Base-by-base conservation (phyloP, 106 monocot species). In the Amphibolis antarctica region DNA sequence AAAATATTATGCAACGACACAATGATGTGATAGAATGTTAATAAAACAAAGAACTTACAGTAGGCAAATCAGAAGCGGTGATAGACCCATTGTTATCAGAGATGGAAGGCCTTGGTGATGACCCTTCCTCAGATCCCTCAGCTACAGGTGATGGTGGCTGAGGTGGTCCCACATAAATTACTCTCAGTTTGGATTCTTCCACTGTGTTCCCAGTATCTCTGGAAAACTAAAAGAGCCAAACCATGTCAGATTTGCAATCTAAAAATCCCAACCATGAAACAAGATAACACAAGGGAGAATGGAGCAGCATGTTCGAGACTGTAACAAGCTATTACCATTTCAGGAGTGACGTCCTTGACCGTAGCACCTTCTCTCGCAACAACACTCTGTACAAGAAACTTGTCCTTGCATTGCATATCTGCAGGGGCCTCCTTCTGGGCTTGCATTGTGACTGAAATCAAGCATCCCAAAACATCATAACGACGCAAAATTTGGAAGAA, bases 381-480 rank as follows among this genome's bases (percentile, higher is more conserved):
- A 14, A 59, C 66, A 18, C 66, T 60, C 28, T 74, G 66, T 22
- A 74, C 59, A 49, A 74, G 74, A 43, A 74, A 74, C 74, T 74
- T 74, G 50, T 74, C 74, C 51, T 66, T 74, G 31, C 74, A 74
- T 42, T 66, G 64, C 72, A 73, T 28, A 28, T 73, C 72, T 26
- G 20, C 46, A 1, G 72, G 64, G n/a, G 55, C 22, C 43, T 73
- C 65, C 14, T 26, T 64, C 65, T 54, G 65, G 6, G 65, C 45
- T 65, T 73, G 72, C 72, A 73, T 73, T 57, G 65, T 73, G 28
- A 73, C 72, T 73, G 46, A 28, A 27, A 29, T 6, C 27, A 29
- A 52, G 28, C 17, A 13, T 21, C n/a, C 28, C 15, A 5, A 63
- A 25, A 44, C 15, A 36, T 28, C 3, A 17, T 5, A 47, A n/a